Evolutionary conservation across 164 flowering plant species (phyloP).

Genomic region (Litsea cubeba): DNA sequence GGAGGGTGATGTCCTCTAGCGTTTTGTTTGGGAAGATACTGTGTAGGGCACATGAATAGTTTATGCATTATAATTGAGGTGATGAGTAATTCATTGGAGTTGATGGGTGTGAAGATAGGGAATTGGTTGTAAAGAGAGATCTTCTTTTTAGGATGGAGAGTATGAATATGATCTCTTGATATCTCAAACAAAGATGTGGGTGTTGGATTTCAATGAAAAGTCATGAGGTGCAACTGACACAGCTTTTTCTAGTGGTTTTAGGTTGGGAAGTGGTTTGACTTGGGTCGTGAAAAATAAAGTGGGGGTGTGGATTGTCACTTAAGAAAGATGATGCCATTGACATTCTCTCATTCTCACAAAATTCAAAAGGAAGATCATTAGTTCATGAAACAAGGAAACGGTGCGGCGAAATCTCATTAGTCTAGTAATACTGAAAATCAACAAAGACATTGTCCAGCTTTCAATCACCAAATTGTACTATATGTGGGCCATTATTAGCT

Average conservation of each 20-base stretch:
- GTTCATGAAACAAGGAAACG: neutral
- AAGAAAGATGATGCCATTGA: conserved; percentile 7
- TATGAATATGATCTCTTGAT: conserved; percentile 28
- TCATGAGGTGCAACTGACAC: conserved; percentile 11
- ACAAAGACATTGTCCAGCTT: neutral
- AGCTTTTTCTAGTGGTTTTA: conserved; percentile 9
- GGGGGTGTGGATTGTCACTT: neutral
- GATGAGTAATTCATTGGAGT: conserved; percentile 15
- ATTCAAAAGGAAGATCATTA: conserved; percentile 6
- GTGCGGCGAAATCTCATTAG: neutral
- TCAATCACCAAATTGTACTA: no score
- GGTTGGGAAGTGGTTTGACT: conserved; percentile 18
- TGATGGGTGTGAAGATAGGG: conserved; percentile 10
- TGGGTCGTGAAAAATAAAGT: conserved; percentile 13
- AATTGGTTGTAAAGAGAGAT: conserved; percentile 19
- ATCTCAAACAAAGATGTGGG: conserved; percentile 52
- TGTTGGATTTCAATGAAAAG: conserved; percentile 41
- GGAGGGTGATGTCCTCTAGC: neutral
- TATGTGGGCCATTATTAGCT: no score
- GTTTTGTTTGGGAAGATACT: conserved; percentile 2
- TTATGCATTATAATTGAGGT: conserved; percentile 6
- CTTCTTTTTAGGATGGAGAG: conserved; percentile 26
- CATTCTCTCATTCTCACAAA: conserved; percentile 8
- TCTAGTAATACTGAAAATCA: neutral
- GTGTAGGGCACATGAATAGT: neutral